Evolutionary conservation across 2,329 filamentous ascomycete species (phyloP).

Genomic region (Fusarium palustre): DNA sequence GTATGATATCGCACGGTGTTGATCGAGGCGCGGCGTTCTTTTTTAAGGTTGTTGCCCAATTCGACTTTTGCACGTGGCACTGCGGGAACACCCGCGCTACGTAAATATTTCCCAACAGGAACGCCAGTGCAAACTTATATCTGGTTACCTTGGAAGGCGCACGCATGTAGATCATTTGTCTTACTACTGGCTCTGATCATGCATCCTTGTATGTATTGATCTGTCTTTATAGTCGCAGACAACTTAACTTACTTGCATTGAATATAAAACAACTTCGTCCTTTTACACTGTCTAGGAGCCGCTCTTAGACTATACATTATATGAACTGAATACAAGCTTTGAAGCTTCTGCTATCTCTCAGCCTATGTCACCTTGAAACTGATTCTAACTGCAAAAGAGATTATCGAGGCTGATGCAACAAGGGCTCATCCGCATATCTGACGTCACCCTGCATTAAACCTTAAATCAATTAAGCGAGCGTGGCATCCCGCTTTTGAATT

Average conservation of each 20-base stretch:
- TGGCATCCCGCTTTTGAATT: constrained; percentile 4
- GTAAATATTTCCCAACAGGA: not conserved
- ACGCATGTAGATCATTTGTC: not conserved
- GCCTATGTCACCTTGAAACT: not conserved
- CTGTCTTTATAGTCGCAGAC: not conserved
- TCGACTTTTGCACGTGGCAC: not conserved
- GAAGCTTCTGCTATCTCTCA: too few species aligned
- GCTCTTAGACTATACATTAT: too few species aligned
- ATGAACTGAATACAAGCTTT: too few species aligned
- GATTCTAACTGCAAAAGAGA: not conserved
- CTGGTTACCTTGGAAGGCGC: not conserved
- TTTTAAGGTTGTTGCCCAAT: not conserved
- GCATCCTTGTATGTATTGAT: not conserved
- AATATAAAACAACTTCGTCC: not conserved
- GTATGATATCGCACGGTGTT: not conserved
- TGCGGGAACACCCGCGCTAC: not conserved
- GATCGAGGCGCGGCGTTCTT: not conserved
- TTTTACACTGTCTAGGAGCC: not conserved
- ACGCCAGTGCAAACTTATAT: not conserved
- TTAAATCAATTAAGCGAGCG: constrained; percentile 14
- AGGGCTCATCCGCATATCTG: not conserved
- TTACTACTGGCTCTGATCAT: not conserved
- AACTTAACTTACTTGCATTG: not conserved
- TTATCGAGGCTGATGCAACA: not conserved
- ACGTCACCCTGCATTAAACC: constrained; percentile 19